Conservation (phyloP, 140 eudicot species). For the Stevia rebaudiana region DNA sequence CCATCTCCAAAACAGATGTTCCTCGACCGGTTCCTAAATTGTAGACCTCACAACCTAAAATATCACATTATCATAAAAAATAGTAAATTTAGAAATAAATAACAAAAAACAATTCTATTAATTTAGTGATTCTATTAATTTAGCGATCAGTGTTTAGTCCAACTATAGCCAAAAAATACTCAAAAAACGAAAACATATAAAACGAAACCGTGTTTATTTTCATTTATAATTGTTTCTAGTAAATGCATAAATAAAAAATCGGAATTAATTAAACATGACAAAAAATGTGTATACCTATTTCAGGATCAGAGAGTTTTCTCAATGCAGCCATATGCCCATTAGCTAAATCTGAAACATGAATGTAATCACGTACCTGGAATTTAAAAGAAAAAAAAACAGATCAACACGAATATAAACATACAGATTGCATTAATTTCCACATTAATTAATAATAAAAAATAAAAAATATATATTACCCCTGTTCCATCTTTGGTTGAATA, state of each 20-base stretch:
- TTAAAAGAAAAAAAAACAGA: not conserved
- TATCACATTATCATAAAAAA: conserved; percentile 11
- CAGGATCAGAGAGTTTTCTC: conserved; percentile 40
- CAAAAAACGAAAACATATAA: not conserved
- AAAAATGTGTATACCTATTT: conserved; percentile 40
- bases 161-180: not conserved
- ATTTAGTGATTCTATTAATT: not conserved
- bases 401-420: not conserved
- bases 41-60: conserved; percentile 87
- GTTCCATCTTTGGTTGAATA: conserved; percentile 85
- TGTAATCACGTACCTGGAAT: conserved; percentile 59
- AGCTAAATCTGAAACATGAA: conserved; percentile 60
- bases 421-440: conserved; percentile 1
- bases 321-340: conserved; percentile 64
- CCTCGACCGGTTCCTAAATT: conserved; percentile 96
- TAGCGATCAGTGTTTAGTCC: not conserved
- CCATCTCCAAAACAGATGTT: conserved; percentile 96
- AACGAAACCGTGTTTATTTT: not conserved
- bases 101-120: too few species aligned
- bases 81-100: too few species aligned
- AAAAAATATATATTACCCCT: conserved; percentile 43
- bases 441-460: not conserved
- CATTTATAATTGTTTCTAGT: not conserved
- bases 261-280: not conserved
- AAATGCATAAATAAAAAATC: not conserved